These are phyloP conservation scores for Eimeria praecox DNA, from an alignment of 169 alveolate genomes.

Conservation along the genomic window DNA sequence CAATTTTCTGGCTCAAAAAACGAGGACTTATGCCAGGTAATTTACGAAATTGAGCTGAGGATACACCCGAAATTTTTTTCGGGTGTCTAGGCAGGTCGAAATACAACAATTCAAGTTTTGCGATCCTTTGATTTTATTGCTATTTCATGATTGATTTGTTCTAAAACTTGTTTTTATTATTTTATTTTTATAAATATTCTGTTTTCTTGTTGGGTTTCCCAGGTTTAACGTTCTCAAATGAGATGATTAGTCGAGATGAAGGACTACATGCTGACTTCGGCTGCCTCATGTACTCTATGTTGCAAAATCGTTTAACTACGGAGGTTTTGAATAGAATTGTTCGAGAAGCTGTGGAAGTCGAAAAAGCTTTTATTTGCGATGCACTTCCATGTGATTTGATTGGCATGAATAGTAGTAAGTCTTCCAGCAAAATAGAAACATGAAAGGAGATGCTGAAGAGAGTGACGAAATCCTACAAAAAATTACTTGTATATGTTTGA, in stretches of 20 bases:
- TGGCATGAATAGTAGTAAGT: conserved; percentile 97
- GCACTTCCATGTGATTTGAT: conserved; percentile 98
- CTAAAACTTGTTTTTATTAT: not conserved
- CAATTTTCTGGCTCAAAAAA: conserved; percentile 99
- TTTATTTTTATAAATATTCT: not conserved
- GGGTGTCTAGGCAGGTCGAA: not conserved
- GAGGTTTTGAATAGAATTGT: conserved; percentile 96
- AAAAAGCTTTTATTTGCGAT: conserved; percentile 97
- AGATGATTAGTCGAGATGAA: conserved; percentile 98
- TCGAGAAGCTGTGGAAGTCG: conserved; percentile 98
- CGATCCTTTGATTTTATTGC: not conserved
- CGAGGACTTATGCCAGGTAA: conserved; percentile 97
- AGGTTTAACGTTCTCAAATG: conserved; percentile 97
- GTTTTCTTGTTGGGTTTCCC: not conserved
- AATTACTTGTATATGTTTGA: no score
- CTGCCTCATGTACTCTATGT: conserved; percentile 96
- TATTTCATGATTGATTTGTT: not conserved
- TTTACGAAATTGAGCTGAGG: no score
- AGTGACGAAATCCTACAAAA: no score
- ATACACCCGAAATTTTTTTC: not conserved
- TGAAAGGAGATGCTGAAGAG: no score
- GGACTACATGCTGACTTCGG: conserved; percentile 99
- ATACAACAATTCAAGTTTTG: not conserved
- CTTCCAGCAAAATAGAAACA: no score
- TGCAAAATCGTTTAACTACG: conserved; percentile 92